These are phyloP conservation scores for Exophiala sp. DNA, from an alignment of 2,329 filamentous ascomycete species.

Conservation along the genomic window DNA sequence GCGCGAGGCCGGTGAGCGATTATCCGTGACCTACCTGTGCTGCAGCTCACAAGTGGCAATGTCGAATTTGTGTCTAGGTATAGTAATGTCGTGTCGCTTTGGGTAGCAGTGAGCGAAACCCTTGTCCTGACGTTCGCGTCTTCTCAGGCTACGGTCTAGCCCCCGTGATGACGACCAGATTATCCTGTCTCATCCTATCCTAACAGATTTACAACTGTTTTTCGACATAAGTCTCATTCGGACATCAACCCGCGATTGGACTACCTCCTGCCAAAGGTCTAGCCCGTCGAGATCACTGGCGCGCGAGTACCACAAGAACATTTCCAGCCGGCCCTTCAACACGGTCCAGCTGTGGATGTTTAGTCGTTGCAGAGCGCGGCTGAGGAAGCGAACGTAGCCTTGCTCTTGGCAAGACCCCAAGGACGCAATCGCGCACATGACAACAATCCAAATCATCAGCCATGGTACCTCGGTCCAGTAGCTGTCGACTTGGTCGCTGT, in stretches of 20 bases:
- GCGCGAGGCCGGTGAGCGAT: background rate
- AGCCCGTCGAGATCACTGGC: background rate
- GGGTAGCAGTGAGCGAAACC: background rate
- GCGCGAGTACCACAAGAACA: background rate
- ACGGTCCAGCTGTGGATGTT: background rate
- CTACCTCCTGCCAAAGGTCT: background rate
- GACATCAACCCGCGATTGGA: background rate
- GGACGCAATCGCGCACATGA: background rate
- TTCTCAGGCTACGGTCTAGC: background rate
- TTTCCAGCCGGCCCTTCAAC: background rate
- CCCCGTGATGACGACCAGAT: background rate
- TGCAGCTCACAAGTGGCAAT: background rate
- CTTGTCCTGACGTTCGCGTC: background rate
- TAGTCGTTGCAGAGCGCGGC: background rate
- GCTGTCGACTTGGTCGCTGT: background rate
- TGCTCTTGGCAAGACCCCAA: background rate
- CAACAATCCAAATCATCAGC: background rate
- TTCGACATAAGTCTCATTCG: background rate
- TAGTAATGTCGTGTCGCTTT: background rate
- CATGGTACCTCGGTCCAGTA: background rate
- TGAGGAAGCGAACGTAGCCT: background rate
- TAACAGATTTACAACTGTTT: background rate
- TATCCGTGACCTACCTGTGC: background rate
- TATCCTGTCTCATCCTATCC: background rate
- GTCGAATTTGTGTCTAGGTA: background rate